A percentile compares a stretch with the other conserved stretches of the same genome.
Evolutionary conservation across 2,329 filamentous ascomycete species (phyloP).

Genomic region (Zasmidium cellare): DNA sequence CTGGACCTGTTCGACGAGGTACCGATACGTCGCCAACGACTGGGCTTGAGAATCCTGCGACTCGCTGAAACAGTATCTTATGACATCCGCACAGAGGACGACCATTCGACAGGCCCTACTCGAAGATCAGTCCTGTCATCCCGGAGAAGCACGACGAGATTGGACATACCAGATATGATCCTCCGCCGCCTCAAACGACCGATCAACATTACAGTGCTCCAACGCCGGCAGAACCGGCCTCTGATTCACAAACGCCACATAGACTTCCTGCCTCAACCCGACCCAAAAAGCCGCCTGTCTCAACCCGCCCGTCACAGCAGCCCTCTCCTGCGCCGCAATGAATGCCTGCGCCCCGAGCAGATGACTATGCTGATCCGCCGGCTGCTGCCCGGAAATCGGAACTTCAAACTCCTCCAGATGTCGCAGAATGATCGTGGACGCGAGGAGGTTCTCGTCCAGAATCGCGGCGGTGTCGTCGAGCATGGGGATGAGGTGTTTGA

Average conservation of each 20-base stretch:
- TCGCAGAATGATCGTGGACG: slow-evolving; percentile 58
- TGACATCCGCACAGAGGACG: slow-evolving; percentile 62
- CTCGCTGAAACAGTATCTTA: slow-evolving; percentile 62
- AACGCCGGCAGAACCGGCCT: slow-evolving; percentile 55
- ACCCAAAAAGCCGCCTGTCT: slow-evolving; percentile 56
- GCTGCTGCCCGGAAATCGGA: slow-evolving; percentile 26
- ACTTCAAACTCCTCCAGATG: slow-evolving; percentile 59
- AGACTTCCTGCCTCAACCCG: slow-evolving; percentile 61
- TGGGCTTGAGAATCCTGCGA: slow-evolving; percentile 21
- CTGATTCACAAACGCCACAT: slow-evolving; percentile 47
- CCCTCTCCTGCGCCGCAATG: slow-evolving; percentile 34
- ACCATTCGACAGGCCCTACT: slow-evolving; percentile 60
- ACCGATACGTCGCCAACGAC: slow-evolving; percentile 41
- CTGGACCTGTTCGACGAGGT: slow-evolving; percentile 47
- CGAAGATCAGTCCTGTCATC: not conserved
- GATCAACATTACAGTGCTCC: slow-evolving; percentile 53
- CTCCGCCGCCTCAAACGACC: slow-evolving; percentile 48
- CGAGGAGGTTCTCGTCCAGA: slow-evolving; percentile 54
- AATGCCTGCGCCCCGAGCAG: slow-evolving; percentile 37
- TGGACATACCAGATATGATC: slow-evolving; percentile 50
- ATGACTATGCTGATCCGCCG: slow-evolving; percentile 28
- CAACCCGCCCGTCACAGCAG: slow-evolving; percentile 39
- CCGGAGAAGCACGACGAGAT: no score
- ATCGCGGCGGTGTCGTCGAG: slow-evolving; percentile 43
- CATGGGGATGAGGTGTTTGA: slow-evolving; percentile 52